Percentiles rank a stretch among this genome's conserved stretches.
These are phyloP conservation scores for Backusella luteola DNA, from an alignment of 192 early-diverging fungal genomes.

Conservation along the genomic window DNA sequence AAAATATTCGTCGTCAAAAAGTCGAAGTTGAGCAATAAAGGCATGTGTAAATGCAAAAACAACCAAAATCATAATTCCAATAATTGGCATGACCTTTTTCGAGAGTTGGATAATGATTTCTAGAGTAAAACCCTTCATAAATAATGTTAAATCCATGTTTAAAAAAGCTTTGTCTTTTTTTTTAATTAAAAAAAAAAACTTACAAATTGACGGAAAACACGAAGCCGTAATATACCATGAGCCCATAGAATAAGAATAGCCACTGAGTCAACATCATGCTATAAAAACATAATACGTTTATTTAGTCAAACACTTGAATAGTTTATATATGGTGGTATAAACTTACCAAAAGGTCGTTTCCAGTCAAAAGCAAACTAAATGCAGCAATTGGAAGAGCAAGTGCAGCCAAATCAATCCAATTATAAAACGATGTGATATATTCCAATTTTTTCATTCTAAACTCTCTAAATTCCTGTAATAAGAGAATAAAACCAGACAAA, in stretches of 20 bases:
- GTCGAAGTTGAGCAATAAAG: background rate
- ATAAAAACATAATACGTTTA: background rate
- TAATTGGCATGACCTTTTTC: background rate
- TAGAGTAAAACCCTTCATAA: background rate
- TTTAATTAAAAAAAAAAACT: background rate
- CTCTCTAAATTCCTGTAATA: background rate
- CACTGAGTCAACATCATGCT: background rate
- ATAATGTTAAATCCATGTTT: background rate
- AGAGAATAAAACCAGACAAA: background rate
- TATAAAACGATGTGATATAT: background rate
- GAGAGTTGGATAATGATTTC: constrained; percentile 9
- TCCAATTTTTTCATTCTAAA: background rate
- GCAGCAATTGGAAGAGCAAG: background rate
- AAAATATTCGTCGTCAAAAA: background rate
- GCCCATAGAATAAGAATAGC: constrained; percentile 1
- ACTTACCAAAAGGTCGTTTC: background rate
- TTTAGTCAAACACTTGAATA: too few relatives aligned
- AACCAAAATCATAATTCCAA: constrained; percentile 1
- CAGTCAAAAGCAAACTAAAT: background rate
- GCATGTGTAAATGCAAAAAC: constrained; percentile 9
- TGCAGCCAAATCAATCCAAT: constrained; percentile 1
- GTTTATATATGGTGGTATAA: too few relatives aligned
- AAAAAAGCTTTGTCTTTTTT: background rate
- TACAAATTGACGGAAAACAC: constrained; percentile 2
- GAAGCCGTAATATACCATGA: constrained; percentile 7